Conservation (phyloP, 768 basidiomycete species). For the Agaricus sinodeliciosus region DNA sequence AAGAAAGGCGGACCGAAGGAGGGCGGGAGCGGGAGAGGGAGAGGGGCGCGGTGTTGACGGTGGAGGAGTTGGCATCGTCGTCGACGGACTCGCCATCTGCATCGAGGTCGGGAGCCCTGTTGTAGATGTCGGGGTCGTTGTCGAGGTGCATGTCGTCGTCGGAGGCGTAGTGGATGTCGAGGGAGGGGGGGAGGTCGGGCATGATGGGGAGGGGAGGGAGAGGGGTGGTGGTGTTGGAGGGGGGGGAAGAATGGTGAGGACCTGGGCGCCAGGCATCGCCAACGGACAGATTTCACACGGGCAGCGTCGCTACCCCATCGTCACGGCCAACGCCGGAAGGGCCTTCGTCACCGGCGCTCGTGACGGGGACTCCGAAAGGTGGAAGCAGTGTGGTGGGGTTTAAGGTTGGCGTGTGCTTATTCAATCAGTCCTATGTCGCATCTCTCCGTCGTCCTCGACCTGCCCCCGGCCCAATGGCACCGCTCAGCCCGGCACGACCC, state of each 20-base stretch:
- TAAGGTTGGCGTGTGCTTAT: constrained; percentile 10
- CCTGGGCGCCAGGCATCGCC: constrained; percentile 48
- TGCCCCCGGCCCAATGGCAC: constrained; percentile 85
- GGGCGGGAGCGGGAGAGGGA: constrained; percentile 19
- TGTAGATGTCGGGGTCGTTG: constrained; percentile 48
- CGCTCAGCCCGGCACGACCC: constrained; percentile 49
- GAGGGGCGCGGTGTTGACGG: constrained; percentile 22
- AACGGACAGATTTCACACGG: constrained; percentile 52
- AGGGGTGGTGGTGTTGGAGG: constrained; percentile 17
- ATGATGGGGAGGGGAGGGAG: constrained; percentile 18
- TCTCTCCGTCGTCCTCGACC: constrained; percentile 79
- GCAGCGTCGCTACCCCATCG: constrained; percentile 50
- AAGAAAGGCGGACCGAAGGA: constrained; percentile 33
- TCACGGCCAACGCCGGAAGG: constrained; percentile 55
- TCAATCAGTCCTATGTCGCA: constrained; percentile 29
- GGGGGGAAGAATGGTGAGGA: constrained; percentile 35
- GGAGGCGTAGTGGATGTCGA: constrained; percentile 55
- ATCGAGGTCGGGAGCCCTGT: constrained; percentile 49
- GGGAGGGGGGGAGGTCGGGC: constrained; percentile 29
- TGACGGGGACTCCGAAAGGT: constrained; percentile 40
- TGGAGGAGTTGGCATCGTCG: constrained; percentile 36
- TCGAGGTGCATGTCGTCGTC: constrained; percentile 70
- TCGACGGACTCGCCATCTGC: constrained; percentile 60
- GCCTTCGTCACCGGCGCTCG: constrained; percentile 51
- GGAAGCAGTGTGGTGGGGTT: constrained; percentile 7